A percentile compares a stretch with the other conserved stretches of the same genome.
Conservation (phyloP, 108 stramenopile species). For the Conticribra weissflogii region DNA sequence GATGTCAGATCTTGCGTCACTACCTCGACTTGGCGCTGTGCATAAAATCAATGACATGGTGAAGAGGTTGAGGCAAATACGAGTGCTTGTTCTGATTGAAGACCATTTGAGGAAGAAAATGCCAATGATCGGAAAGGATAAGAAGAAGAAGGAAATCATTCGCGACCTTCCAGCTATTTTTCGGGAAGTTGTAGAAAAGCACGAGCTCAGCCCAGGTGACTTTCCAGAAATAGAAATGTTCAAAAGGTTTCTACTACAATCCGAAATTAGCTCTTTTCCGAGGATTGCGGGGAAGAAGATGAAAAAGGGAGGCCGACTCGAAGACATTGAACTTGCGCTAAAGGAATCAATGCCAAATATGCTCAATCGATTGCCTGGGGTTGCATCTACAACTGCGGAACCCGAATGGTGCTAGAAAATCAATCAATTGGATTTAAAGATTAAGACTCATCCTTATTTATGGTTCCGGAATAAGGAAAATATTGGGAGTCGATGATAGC, state of each 20-base stretch:
- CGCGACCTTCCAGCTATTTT: slow-evolving; percentile 60
- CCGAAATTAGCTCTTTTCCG: slow-evolving; percentile 44
- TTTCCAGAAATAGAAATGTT: slow-evolving; percentile 69
- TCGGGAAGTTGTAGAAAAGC: slow-evolving; percentile 48
- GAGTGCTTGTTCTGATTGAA: slow-evolving; percentile 70
- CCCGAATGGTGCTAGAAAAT: not conserved
- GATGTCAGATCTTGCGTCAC: slow-evolving; percentile 54
- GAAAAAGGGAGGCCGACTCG: slow-evolving; percentile 18
- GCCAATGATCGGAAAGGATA: slow-evolving; percentile 70
- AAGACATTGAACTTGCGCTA: slow-evolving; percentile 22
- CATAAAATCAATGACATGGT: slow-evolving; percentile 80
- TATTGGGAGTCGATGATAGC: too few species aligned
- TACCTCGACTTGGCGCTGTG: slow-evolving; percentile 66
- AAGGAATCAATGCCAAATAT: slow-evolving; percentile 34
- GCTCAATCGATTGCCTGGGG: slow-evolving; percentile 27
- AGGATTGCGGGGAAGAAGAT: slow-evolving; percentile 18
- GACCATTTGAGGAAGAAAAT: slow-evolving; percentile 72
- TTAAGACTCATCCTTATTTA: too few species aligned
- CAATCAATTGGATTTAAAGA: not conserved
- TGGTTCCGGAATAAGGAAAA: too few species aligned
- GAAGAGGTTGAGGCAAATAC: slow-evolving; percentile 64
- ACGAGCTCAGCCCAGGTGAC: slow-evolving; percentile 63
- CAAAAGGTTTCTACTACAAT: slow-evolving; percentile 35
- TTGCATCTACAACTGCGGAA: not conserved
- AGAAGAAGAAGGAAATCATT: slow-evolving; percentile 66